Evolutionary conservation across 352 stramenopile species (phyloP), one percentile per base, ranked within the genome.

Genomic region (Globisporangium solare): DNA sequence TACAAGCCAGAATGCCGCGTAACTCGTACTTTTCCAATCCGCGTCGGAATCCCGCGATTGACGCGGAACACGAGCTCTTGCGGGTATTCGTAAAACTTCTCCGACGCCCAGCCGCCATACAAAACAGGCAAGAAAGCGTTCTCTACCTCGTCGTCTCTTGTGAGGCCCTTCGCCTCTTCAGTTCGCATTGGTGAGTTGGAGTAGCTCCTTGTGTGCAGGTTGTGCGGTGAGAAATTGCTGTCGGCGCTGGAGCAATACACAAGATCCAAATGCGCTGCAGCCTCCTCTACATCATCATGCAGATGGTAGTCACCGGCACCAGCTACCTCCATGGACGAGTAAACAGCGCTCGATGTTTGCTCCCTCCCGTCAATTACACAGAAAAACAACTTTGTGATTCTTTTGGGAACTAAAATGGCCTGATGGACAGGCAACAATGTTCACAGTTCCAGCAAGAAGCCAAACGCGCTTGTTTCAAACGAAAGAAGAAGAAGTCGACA

Each of bases 71-170:
- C 65, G 27, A 88, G 18, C 39, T 83, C 70, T 43, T 88, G 74
- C 12, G 77, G 74, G 37, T 82, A 88, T 48, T 76, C 74, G 50
- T 74, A 88, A 58, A 88, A 77, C 57, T 76, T 83, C 45, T 82
- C 71, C 17, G 69, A 75, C 32, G 64, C 68, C 73, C 74, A 85
- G 2, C 71, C 70, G 1, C 35, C 12, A 14, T 48, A n/a, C 22
- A 60, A 24, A 4, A 31, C 45, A 2, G 14, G 43, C 39, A 42
- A 42, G 15, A 20, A 6, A 40, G 27, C 27, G 27, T 35, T 35
- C 27, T 35, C 27, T 35, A 11, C 27, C 5, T 35, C 27, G 27
- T 35, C 27, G 10, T 35, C 27, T 10, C 7, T 35, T 6, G 6
- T 10, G 2, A 15, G 45, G 14, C 35, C 54, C 17, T 8, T 7